Evolutionary conservation across 768 basidiomycete species (phyloP), one percentile per base, ranked within the genome.

Genomic region (Cystobasidium onofrii): DNA sequence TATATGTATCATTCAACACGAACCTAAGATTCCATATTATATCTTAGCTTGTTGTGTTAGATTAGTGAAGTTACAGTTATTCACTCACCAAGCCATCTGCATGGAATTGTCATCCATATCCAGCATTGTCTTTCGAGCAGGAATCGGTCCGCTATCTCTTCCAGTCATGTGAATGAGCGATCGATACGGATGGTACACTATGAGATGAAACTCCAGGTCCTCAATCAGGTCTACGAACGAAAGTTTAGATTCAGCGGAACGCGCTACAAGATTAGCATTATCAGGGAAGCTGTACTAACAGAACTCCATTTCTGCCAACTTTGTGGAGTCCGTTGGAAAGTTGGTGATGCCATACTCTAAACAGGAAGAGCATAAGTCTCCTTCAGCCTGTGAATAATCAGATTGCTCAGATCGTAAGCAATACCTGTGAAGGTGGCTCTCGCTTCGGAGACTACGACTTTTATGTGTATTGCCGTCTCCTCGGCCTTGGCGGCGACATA

Each of bases 271-370:
- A n/a, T n/a, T n/a, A n/a, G n/a, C n/a, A n/a, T n/a, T 44, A 69
- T 25, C 15, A 1, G 61, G 9, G 7, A 50, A 39, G 25, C 31
- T 12, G 20, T 15, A 62, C 74, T 61, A 1, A 82, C 95, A 98
- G 83, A 98, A 98, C 80, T 98, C 95, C 94, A 97, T 97, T 81
- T 99, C 96, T 1, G 94, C 96, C 17, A 99, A 84, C 79, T 92
- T 93, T 13, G 89, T 86, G 78, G 94, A 90, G 79, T 96, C 93
- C 0, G 89, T 86, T 0, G 90, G 87, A 79, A 96, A 95, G n/a
- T 85, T 82, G 79, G 90, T 89, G 79, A 89, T 84, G 3, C 85
- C 86, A 78, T 90, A 90, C 23, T 87, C 87, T 83, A 73, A 25
- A 10, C 25, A 17, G 13, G 46, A 15, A 43, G 41, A 43, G 18